Evolutionary conservation across 768 basidiomycete species (phyloP), one percentile per base, ranked within the genome.

Genomic region (Pleurotus pulmonarius): DNA sequence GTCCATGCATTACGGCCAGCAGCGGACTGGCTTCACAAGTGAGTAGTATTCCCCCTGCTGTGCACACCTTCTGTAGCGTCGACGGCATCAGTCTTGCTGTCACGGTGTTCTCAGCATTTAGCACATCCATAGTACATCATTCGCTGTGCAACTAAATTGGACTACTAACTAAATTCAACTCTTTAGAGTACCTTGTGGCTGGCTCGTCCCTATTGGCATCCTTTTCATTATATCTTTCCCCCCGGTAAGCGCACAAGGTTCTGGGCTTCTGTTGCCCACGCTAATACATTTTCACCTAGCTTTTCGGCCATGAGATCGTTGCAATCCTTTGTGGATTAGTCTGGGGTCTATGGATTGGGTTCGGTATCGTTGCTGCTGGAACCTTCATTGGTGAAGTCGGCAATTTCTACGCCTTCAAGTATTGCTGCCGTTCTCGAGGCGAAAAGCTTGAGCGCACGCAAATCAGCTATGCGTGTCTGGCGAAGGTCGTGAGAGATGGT

Each of bases 221-320:
- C 75, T 94, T 37, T 92, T 94, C 65, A 77, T 94, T 59, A 81
- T 94, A 25, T 92, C 91, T 0, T 93, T 94, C 66, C 92, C 92
- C 56, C 92, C 92, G 0, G 85, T 88, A 61, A 54, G 77, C 69
- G 26, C 22, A 16, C 29, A 34, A 34, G 29, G 29, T 34, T 34
- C 29, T 34, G 29, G 9, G 7, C 29, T 3, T 34, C 29, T 11
- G 9, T 34, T 11, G 3, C 11, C 29, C 29, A 34, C 29, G 29
- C 29, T 34, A 56, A 44, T 58, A 25, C 5, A 44, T 20, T 5
- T 46, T 12, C 13, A 38, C 48, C 8, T 56, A 90, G 81, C 81
- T 96, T 15, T 94, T 94, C 64, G 94, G 94, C 4, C 94, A 96
- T 60, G 94, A 96, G 77, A 90, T 96, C 56, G 77, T 96, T 40